Evolutionary conservation across 2,329 filamentous ascomycete species (phyloP), one percentile per base, ranked within the genome.

Genomic region (Aspergillus brunneoviolaceus): DNA sequence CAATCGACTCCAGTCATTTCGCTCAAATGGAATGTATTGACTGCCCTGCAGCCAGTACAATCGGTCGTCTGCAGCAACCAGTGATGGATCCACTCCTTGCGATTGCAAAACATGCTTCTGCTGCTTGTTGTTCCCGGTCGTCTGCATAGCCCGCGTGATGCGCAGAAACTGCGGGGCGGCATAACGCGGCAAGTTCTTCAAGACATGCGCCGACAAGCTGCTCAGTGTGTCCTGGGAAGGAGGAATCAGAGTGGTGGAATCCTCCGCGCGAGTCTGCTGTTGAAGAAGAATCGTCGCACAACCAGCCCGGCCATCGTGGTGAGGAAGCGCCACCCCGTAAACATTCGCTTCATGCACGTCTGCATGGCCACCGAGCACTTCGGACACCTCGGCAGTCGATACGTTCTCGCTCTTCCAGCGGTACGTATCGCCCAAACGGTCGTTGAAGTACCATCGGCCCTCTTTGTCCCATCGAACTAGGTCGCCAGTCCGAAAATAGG

Each of bases 71-170:
- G 68, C 55, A 5, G 67, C 66, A 12, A 78, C 69, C 10, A 68
- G 65, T 4, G 70, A 75, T 0, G 89, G 89, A 68, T 91, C 85
- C 0, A 94, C 90, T 0, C 92, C 92, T 63, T 93, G 84, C 2
- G 82, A 80, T n/a, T 91, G 81, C 64, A 96, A 73, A 0, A 80
- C 76, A 63, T 89, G 85, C 76, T 96, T 96, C 77, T 93, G 89
- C 78, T 96, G 90, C 81, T 96, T 96, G 70, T 92, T 90, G 51
- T 92, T 96, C 0, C 92, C 91, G 4, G 92, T 96, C 1, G 86
- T 82, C 69, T 89, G 85, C 65, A 86, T 82, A 27, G 84, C 82
- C 27, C 77, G 80, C 7, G 88, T 83, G 5, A 92, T 76, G 12
- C 92, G 82, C 51, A 96, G 72, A 76, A 96, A 96, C 0, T 95